A percentile compares a stretch with the other conserved stretches of the same genome.
Conservation (phyloP, 202 grass and related monocot genomes). For the Bolboschoenoplectus hybrid region DNA sequence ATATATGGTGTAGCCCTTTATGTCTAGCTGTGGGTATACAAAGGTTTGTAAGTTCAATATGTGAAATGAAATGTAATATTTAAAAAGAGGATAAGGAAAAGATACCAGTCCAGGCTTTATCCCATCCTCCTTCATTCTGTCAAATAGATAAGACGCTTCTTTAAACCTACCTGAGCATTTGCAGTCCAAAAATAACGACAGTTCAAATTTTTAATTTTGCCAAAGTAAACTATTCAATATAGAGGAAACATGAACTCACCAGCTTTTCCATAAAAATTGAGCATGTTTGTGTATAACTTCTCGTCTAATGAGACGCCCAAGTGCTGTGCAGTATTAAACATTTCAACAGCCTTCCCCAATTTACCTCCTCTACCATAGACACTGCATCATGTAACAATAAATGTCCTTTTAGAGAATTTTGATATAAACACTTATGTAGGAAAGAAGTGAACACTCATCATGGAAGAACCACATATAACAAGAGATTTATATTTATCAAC, state of each 20-base stretch:
- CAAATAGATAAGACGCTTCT: conserved; percentile 65
- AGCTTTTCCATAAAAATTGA: conserved; percentile 83
- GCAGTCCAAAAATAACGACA: conserved; percentile 28
- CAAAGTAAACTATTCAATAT: conserved; percentile 9
- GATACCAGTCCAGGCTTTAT: conserved; percentile 79
- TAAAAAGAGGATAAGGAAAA: background rate
- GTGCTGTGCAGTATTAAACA: conserved; percentile 61
- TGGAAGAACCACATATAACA: background rate
- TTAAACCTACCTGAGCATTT: conserved; percentile 59
- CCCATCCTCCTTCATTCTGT: conserved; percentile 76
- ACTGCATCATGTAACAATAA: conserved; percentile 53
- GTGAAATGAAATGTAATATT: conserved; percentile 18
- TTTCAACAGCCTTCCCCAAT: conserved; percentile 77
- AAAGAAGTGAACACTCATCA: background rate
- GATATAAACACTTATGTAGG: background rate
- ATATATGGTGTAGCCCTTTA: background rate
- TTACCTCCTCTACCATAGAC: conserved; percentile 89
- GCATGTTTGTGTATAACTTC: conserved; percentile 86
- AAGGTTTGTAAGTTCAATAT: background rate
- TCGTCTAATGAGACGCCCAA: conserved; percentile 60
- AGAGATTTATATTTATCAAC: background rate
- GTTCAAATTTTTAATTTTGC: background rate
- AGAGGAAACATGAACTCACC: conserved; percentile 40
- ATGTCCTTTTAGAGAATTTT: conserved; percentile 4
- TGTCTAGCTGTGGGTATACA: background rate